Evolutionary conservation across 805 yeast species (phyloP), one percentile per base, ranked within the genome.

Genomic region (Diddensiella transvaalensis): DNA sequence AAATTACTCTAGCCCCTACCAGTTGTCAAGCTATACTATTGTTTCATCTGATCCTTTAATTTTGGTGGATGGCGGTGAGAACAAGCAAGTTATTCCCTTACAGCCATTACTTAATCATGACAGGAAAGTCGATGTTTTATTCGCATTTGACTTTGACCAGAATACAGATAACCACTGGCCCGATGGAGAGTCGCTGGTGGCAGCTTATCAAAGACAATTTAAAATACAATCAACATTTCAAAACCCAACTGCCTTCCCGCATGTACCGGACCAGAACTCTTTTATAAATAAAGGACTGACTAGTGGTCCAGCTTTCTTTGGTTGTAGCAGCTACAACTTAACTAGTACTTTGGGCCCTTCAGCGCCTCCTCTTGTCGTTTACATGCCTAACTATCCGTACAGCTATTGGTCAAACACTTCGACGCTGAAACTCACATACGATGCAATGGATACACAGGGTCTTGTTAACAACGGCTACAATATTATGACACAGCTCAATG

Each of bases 381-480:
- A 84, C 63, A 74, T 79, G 53, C 89, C 91, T 30, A 87, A 88
- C 64, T 66, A 85, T 48, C 83, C 85, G 32, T 79, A 77, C 64
- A 70, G 83, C 32, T 83, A 64, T 62, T 69, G 70, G 61, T 76
- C 93, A 18, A 88, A 88, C 65, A 76, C 83, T 15, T 78, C 87
- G 2, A 87, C 95, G 2, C 82, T 75, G 65, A 73, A 85, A 64
- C 69, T 87, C 73, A 67, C 77, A 3, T 88, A 87, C 61, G 68
- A 71, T 1, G 76, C 75, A 39, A 72, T 71, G 2, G 87, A 85
- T 60, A 80, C 80, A 58, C 65, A 71, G 42, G 71, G 75, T 0
- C 75, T 86, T 72, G 79, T 88, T 51, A 66, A 73, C 59, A 88
- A 88, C 63, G 96, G 96, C 17, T 86, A 81, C 63, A 89, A 85